Base-by-base conservation (phyloP, 805 yeast genomes). In the Maudiozyma barnettii region DNA sequence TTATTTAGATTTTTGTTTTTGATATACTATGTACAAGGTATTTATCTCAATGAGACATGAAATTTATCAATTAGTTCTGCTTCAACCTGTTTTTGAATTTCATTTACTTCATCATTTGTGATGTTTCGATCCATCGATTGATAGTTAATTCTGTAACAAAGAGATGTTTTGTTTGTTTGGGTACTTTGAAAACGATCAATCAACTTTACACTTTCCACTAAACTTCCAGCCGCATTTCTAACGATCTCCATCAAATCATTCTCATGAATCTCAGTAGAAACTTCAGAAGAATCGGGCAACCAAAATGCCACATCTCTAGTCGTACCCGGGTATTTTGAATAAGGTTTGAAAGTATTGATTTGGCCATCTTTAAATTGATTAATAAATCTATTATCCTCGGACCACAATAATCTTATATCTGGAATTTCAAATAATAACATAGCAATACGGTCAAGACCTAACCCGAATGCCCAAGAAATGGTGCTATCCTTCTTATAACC, bases 401-500 rank as follows among this genome's bases (percentile, higher is more conserved):
- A 76, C 99, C 99, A 93, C 65, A 93, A 87, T 42, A 91, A 69
- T 52, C 99, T 74, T 52, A 93, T 93, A 63, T 93, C 99, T 1
- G 98, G 98, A 41, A 93, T 83, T 20, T 95, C 96, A 68, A 90
- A 93, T 45, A 93, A 71, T 18, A 93, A 70, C 99, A 93, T 93
- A 35, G 99, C 98, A 49, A 91, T 79, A 59, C 99, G 75, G 64
- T 93, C 99, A 44, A 93, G 72, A 0, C 99, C 99, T 45, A 93
- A 74, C 18, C 99, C 99, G 69, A 93, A 93, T 1, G 99, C 99
- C 98, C 99, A 93, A 2, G 96, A 95, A 41, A 91, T 73, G 21
- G 80, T 76, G 50, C 79, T 74, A 40, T 70, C 60, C 16, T 66
- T 59, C 21, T 74, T 67, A 45, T 82, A 71, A 0, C 87, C 95